Evolutionary conservation across 2,329 filamentous ascomycete species (phyloP).

Genomic region (Dactylellina parvicollis): DNA sequence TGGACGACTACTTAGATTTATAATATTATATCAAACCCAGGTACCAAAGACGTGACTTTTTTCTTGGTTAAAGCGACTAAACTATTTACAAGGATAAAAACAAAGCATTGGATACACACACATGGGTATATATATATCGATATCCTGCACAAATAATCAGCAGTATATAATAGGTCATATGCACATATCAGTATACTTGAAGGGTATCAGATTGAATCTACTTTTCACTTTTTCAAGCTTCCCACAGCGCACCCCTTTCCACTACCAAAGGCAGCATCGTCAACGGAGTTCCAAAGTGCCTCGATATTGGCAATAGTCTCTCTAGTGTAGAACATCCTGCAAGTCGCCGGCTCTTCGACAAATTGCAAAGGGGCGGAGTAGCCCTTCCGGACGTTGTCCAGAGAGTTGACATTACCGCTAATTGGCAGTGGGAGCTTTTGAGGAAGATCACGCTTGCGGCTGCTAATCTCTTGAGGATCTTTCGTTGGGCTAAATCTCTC

Average conservation of each 20-base stretch:
- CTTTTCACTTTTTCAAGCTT: slow-evolving; percentile 28
- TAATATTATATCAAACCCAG: too few relatives aligned
- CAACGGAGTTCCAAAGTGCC: slow-evolving; percentile 65
- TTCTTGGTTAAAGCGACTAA: too few relatives aligned
- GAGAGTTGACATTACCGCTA: slow-evolving; percentile 47
- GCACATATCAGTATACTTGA: neutral
- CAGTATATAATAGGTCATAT: too few relatives aligned
- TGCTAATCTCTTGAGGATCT: slow-evolving; percentile 20
- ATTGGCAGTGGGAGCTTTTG: slow-evolving; percentile 47
- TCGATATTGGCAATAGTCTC: slow-evolving; percentile 65
- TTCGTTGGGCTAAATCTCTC: slow-evolving; percentile 27
- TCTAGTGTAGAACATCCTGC: slow-evolving; percentile 66
- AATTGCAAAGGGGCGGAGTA: slow-evolving; percentile 64
- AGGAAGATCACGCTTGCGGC: slow-evolving; percentile 35
- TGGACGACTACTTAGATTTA: too few relatives aligned
- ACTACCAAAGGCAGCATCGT: slow-evolving; percentile 59
- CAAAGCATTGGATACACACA: too few relatives aligned
- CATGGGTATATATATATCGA: too few relatives aligned
- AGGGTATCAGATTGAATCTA: neutral
- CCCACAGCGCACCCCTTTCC: slow-evolving; percentile 46
- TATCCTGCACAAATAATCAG: too few relatives aligned
- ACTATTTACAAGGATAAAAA: too few relatives aligned
- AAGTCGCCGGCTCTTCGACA: slow-evolving; percentile 65
- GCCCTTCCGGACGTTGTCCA: slow-evolving; percentile 49
- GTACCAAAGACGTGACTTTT: too few relatives aligned